These are phyloP conservation scores for Mycosphaerella sp. DNA, from an alignment of 2,329 filamentous ascomycete species.

Conservation along the genomic window DNA sequence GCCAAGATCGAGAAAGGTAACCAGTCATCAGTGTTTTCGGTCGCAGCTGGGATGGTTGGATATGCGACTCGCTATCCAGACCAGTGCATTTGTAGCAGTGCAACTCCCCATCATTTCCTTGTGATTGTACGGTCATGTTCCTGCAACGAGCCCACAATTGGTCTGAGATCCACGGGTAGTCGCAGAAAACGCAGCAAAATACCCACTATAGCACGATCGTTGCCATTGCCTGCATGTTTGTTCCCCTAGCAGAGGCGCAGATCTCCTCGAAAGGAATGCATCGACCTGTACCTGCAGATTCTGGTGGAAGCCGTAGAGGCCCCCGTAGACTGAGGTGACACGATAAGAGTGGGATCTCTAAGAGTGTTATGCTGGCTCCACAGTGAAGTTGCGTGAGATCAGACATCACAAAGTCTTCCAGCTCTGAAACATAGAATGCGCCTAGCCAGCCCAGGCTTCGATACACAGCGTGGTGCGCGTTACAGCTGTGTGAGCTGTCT, in stretches of 20 bases:
- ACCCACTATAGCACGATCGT: neutral
- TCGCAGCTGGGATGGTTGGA: slow-evolving; percentile 11
- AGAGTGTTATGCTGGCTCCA: slow-evolving; percentile 2
- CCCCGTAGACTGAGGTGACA: neutral
- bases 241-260: neutral
- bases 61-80: slow-evolving; percentile 4
- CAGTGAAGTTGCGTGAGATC: neutral
- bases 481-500: slow-evolving; percentile 21
- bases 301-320: slow-evolving; percentile 2
- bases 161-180: slow-evolving; percentile 1
- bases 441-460: neutral
- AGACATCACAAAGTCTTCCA: neutral
- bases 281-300: slow-evolving; percentile 1
- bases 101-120: slow-evolving; percentile 8
- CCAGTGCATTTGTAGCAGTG: slow-evolving; percentile 13
- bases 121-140: slow-evolving; percentile 12
- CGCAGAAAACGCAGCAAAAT: neutral
- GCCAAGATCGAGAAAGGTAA: slow-evolving; percentile 12
- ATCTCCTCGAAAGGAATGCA: neutral
- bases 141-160: neutral
- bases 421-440: neutral
- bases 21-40: slow-evolving; percentile 8
- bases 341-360: neutral
- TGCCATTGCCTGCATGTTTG: neutral
- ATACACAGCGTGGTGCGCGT: slow-evolving; percentile 13